Evolutionary conservation across 1,284 basidiomycete genomes (phyloP), one percentile per base, ranked within the genome.

Genomic region (Ustilago nuda): DNA sequence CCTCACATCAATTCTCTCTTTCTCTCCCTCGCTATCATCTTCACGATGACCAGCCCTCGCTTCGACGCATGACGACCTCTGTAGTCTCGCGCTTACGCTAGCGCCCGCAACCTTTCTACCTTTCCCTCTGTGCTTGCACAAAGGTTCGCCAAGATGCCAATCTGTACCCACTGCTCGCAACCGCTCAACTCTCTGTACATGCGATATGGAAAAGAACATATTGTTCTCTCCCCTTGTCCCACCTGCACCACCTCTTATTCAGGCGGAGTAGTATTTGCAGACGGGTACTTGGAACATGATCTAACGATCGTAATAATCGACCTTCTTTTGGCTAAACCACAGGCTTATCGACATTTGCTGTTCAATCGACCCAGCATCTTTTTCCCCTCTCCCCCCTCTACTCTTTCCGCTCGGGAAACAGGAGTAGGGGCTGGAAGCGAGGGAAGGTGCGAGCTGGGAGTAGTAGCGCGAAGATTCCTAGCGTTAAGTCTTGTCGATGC

Each of bases 201-300:
- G 60, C 63, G 66, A 23, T 79, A 76, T 30, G 73, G 73, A 2
- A 54, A 54, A 17, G 66, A 76, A 32, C 77, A 76, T 48, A 66
- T 79, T 11, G 70, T 79, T 2, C 67, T 76, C 15, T 46, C 73
- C 1, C 66, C 66, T 30, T 79, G 77, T 57, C 37, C 19, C 2
- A 68, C 64, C 8, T 74, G 74, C 53, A 94, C 61, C 13, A 3
- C 39, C 23, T 4, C 48, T 41, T 9, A 37, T 19, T 30, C 39
- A 5, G n/a, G 43, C 4, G 43, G n/a, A 19, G 62, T 54, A 15
- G 57, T 64, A 0, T 36, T 95, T 82, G 92, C 92, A 0, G 94
- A 97, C 85, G 93, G 93, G 66, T 93, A 95, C 76, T 93, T 96
- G 69, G 94, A 96, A 83, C 92, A 95, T 75, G 93, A 94, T 75